Evolutionary conservation across 2,329 filamentous ascomycete genomes (phyloP), one percentile per base, ranked within the genome.

Genomic region (Epichloe brachyelytri): DNA sequence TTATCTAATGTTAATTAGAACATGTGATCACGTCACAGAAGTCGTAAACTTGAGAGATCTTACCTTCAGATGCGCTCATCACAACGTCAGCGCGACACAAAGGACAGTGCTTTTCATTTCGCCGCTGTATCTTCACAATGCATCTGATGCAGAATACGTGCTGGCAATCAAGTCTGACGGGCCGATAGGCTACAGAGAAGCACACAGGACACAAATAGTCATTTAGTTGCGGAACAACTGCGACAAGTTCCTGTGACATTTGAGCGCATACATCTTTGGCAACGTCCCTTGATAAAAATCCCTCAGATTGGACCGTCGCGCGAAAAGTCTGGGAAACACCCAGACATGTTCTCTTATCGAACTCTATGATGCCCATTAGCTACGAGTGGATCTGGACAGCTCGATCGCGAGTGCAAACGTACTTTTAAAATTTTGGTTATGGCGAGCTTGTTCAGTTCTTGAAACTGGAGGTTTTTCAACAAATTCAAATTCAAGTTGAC

Each of bases 91-190:
- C 76, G 52, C 89, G 76, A 63, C 88, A 95, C 50, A 93, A 71
- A 0, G 88, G 88, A 61, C 88, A 95, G 48, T 79, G 72, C 38
- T 76, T 75, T 61, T 85, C 81, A 53, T 76, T 74, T 39, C 80
- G 78, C 44, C 81, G 79, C 63, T 93, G 88, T 69, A 95, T 80
- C 58, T 86, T 81, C 55, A 94, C 82, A 46, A 91, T 75, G 62
- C 88, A 95, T 3, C 86, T 76, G 51, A 93, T 91, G 68, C 88
- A 95, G 62, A 91, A 90, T 14, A 90, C 70, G 57, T 93, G 87
- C 30, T 76, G 70, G 65, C 88, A 95, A 14, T 77, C 75, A 36
- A 94, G 72, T 22, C 82, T 79, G n/a, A 95, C 79, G 0, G 88
- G 88, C 58, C 86, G 80, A 73, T 85, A 93, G n/a, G 84, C 80